Base-by-base conservation (phyloP, 768 basidiomycete species). In the Mrakia hoshinonis region DNA sequence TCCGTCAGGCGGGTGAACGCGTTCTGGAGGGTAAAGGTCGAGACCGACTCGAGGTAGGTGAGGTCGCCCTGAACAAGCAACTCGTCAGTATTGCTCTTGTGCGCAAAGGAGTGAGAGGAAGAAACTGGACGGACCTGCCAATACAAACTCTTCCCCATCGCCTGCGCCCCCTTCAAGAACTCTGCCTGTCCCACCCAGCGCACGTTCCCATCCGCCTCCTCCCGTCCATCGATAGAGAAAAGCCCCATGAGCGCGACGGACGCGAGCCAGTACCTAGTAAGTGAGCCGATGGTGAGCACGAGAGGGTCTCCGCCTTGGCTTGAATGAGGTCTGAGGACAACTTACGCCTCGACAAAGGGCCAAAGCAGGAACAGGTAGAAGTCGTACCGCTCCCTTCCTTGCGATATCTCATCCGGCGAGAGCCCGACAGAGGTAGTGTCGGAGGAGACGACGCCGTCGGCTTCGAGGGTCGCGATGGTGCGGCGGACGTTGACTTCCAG, bases 21-120 rank as follows among this genome's bases (percentile, higher is more conserved):
- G 65, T 77, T 77, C 34, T 69, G 36, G 11, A 77, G 66, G 0
- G 76, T 76, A 3, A 75, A 75, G 60, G 74, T 73, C 43, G 75
- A 75, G 38, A 75, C 69, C 4, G 76, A 73, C 29, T 77, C 76
- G 34, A 77, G 74, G 49, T 75, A 74, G 11, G 60, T 64, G 15
- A 75, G 60, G 43, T 77, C 76, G 12, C 76, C 76, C 47, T 76
- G 73, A 9, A n/a, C n/a, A n/a, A n/a, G n/a, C n/a, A n/a, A n/a
- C n/a, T n/a, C n/a, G n/a, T n/a, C n/a, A n/a, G n/a, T n/a, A n/a
- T n/a, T n/a, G n/a, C n/a, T n/a, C n/a, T n/a, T n/a, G n/a, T n/a
- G n/a, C 43, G 43, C 24, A 4, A 29, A n/a, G 12, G 1, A 29
- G 29, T 22, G 10, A 29, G n/a, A 46, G 4, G 3, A 1, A 20